These are phyloP conservation scores for Zymoseptoria tritici DNA, from an alignment of 2,329 filamentous ascomycete genomes.

Conservation along the genomic window DNA sequence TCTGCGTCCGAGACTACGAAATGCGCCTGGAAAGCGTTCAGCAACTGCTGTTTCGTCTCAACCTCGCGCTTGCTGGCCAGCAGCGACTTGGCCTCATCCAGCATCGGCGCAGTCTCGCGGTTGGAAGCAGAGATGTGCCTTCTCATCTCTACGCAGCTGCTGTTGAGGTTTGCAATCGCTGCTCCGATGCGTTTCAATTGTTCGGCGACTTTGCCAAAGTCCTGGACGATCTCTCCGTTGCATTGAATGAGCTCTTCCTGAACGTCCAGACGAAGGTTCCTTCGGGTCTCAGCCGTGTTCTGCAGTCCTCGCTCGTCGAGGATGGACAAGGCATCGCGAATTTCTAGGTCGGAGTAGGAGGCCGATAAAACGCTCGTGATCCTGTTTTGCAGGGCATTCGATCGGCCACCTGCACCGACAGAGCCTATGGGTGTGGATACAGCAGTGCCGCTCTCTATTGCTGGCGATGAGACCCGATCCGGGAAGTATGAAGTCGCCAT, in stretches of 20 bases:
- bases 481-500: conserved; percentile 23
- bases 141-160: conserved; percentile 73
- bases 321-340: conserved; percentile 72
- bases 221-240: conserved; percentile 79
- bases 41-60: conserved; percentile 70
- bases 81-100: conserved; percentile 69
- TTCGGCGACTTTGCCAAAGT: conserved; percentile 87
- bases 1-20: conserved; percentile 83
- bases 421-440: conserved; percentile 13
- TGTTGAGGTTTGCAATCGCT: conserved; percentile 71
- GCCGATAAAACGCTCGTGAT: conserved; percentile 80
- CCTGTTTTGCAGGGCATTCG: conserved; percentile 69
- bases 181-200: conserved; percentile 80
- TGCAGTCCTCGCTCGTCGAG: conserved; percentile 63
- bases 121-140: conserved; percentile 68
- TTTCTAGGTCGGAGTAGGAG: conserved; percentile 87
- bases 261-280: conserved; percentile 71
- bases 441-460: conserved; percentile 7
- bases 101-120: conserved; percentile 62
- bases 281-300: conserved; percentile 71
- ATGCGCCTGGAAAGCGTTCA: conserved; percentile 70
- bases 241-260: conserved; percentile 89
- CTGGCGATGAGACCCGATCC: conserved; percentile 15
- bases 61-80: conserved; percentile 65
- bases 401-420: conserved; percentile 26